Base-by-base conservation (phyloP, 345 rosid species). In the Bruguiera gymnorhiza region DNA sequence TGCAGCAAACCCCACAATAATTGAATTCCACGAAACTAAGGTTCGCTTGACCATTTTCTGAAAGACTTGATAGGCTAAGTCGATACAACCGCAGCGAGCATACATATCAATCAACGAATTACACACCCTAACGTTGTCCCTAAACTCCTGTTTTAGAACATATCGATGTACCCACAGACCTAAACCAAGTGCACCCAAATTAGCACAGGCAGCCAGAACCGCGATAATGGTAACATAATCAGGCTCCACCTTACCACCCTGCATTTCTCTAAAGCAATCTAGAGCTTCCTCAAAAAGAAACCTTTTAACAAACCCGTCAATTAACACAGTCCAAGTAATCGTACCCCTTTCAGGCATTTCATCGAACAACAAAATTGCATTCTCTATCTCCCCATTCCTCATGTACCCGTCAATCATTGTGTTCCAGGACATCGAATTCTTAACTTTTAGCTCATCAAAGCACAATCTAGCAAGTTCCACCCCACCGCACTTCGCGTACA, bases 41-140 rank as follows among this genome's bases (percentile, higher is more conserved):
- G 70, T 70, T 66, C 70, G 60, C 34, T 60, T 61, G 2, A 10
- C 43, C 71, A 75, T 75, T 48, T 60, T 70, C 36, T 65, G 52
- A 18, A 75, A 70, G 24, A 75, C 79, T 65, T 75, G 75, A 36
- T 51, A 68, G n/a, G 79, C 71, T 52, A 75, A 37, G 5, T 60
- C 71, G 15, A 65, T 16, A 21, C 67, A 70, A 48, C 79, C 79
- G 15, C 74, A 70, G 43, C 71, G 55, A 53, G 63, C 52, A 53
- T 75, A 75, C 71, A 75, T 65, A 52, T 70, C 79, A 52, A 75
- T 75, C 75, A 75, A 60, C 1, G 79, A 65, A 54, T 70, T 75
- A 30, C 66, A 23, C 26, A 70, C 30, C 60, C 69, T 75, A 37
- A 75, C 67, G 11, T 75, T 70, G 56, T 70, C 36, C 27, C 62